A percentile compares a stretch with the other conserved stretches of the same genome.
These are phyloP conservation scores for Scheffersomyces cryptocercus DNA, from an alignment of 1,139 yeast genomes.

Conservation along the genomic window DNA sequence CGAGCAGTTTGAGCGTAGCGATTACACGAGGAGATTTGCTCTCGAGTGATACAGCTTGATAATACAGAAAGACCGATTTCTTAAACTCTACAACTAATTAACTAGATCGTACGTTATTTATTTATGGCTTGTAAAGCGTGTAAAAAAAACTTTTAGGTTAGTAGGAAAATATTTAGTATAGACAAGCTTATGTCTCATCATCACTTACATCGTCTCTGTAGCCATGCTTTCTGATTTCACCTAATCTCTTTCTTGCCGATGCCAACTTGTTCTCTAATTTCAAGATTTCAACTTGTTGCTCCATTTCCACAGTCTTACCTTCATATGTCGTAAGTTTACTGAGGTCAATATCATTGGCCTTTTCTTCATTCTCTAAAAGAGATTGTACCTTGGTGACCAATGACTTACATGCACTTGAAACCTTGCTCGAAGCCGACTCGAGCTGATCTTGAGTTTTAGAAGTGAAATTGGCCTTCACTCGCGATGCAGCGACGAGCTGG, in stretches of 20 bases:
- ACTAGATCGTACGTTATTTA: too few relatives aligned
- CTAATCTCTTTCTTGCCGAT: conserved; percentile 76
- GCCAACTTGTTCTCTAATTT: conserved; percentile 74
- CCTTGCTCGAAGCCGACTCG: conserved; percentile 69
- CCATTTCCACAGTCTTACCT: conserved; percentile 87
- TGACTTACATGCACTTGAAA: conserved; percentile 71
- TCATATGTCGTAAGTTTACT: conserved; percentile 74
- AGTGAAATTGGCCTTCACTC: conserved; percentile 79
- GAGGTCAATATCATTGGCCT: conserved; percentile 57
- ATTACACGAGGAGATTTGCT: too few relatives aligned
- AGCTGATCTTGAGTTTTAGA: conserved; percentile 77
- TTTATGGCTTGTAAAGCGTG: too few relatives aligned
- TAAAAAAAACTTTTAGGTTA: too few relatives aligned
- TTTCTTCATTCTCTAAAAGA: conserved; percentile 45
- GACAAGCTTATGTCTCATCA: conserved; percentile 28
- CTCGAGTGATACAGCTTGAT: too few relatives aligned
- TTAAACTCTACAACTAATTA: too few relatives aligned
- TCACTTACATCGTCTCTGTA: conserved; percentile 61
- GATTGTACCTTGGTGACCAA: conserved; percentile 71
- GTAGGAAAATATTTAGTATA: too few relatives aligned
- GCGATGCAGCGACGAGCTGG: conserved; percentile 87
- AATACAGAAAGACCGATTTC: too few relatives aligned
- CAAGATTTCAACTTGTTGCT: conserved; percentile 87
- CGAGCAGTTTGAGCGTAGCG: too few relatives aligned
- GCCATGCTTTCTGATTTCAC: conserved; percentile 80